Evolutionary conservation across 2,329 filamentous ascomycete species (phyloP), one percentile per base, ranked within the genome.

Genomic region (Ceratocystis lukuohia): DNA sequence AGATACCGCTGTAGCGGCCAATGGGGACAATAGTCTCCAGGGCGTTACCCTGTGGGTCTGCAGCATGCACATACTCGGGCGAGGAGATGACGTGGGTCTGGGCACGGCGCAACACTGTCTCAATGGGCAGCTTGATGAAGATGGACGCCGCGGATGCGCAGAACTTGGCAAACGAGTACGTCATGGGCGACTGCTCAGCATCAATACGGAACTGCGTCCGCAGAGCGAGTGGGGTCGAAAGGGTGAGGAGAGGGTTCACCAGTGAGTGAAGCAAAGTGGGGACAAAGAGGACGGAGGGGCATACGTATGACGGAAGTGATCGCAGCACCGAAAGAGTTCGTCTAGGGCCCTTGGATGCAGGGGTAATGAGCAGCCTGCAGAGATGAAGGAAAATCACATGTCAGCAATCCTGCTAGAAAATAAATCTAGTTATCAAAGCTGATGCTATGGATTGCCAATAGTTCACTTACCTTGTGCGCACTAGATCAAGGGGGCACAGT

Each of bases 231-330:
- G 94, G 93, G 0, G 88, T 89, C 0, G 89, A 91, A 41, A 91
- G 84, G 1, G 87, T 88, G 71, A 97, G 82, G 22, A 96, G 77
- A 17, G 90, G 91, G 25, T 95, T 91, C 25, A 97, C 77, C 65
- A 91, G 85, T 4, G 90, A 89, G 78, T 96, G 88, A 62, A 96
- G 83, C 50, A 96, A 78, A 2, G 93, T 96, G n/a, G 91, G 91
- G 5, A 92, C 77, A 61, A 94, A 76, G 64, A 96, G 83, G 59
- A 84, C 76, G 0, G 86, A 77, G 3, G 88, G 83, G 73, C 88
- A 90, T 62, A 88, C 74, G 72, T 90, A 88, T 37, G 88, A 91
- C 0, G 92, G 91, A 10, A 97, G 83, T 41, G 85, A 82, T 67
- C 88, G 87, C 62, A 97, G 82, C 53, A 88, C 87, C 5, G 88